Evolutionary conservation across 768 basidiomycete species (phyloP).

Genomic region (Leucogyrophana mollusca): DNA sequence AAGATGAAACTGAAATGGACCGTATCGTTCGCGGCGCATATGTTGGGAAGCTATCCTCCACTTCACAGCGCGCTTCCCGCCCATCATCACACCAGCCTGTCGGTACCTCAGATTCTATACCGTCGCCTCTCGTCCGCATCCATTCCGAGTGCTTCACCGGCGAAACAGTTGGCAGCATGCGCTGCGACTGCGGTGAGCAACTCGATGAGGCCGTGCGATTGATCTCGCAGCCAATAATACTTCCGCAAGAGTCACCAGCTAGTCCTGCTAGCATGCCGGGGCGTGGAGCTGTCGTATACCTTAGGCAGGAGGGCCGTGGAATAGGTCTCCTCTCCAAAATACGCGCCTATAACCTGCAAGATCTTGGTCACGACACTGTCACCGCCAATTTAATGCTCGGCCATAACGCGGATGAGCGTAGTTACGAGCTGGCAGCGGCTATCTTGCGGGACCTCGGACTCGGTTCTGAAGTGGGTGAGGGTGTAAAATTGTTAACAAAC

Average conservation of each 20-base stretch:
- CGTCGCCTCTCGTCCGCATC: slow-evolving; percentile 85
- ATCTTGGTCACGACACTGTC: slow-evolving; percentile 98
- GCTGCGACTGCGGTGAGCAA: slow-evolving; percentile 99
- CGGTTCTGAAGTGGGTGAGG: slow-evolving; percentile 51
- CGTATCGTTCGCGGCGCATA: slow-evolving; percentile 93
- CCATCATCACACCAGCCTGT: slow-evolving; percentile 23
- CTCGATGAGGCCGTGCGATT: slow-evolving; percentile 94
- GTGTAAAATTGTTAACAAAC: slow-evolving; percentile 86
- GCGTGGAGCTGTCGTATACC: slow-evolving; percentile 90
- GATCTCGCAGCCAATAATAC: slow-evolving; percentile 68
- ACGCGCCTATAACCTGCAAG: slow-evolving; percentile 95
- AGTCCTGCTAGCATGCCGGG: slow-evolving; percentile 58
- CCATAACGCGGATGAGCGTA: slow-evolving; percentile 89
- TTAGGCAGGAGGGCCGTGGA: slow-evolving; percentile 96
- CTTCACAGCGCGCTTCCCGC: slow-evolving; percentile 45
- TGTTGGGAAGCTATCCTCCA: slow-evolving; percentile 73
- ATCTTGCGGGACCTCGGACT: slow-evolving; percentile 88
- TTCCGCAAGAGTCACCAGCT: slow-evolving; percentile 30
- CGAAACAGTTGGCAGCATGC: slow-evolving; percentile 96
- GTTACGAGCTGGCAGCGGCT: slow-evolving; percentile 88
- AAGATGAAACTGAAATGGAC: slow-evolving; percentile 89
- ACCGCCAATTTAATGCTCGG: slow-evolving; percentile 95
- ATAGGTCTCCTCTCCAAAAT: slow-evolving; percentile 96
- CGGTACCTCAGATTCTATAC: slow-evolving; percentile 34
- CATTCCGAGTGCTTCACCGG: slow-evolving; percentile 99